These are phyloP conservation scores for Cryptococcus sp. DNA, from an alignment of 1,284 basidiomycete genomes.

Conservation along the genomic window DNA sequence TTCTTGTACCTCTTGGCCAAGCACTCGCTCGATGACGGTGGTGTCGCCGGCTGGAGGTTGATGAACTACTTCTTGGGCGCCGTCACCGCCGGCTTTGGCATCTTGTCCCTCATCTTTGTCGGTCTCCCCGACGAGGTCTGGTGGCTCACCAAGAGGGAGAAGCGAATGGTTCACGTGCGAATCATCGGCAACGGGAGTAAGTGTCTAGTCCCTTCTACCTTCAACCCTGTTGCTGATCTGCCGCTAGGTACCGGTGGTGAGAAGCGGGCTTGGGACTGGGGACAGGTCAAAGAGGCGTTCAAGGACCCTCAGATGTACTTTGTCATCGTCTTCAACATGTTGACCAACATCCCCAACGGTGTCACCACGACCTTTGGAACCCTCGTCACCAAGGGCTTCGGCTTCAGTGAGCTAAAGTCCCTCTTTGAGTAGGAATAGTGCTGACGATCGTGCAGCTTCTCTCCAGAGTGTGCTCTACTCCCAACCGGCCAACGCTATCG, in stretches of 20 bases:
- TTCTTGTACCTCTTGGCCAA: conserved; percentile 31
- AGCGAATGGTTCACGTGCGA: conserved; percentile 39
- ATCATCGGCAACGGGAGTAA: conserved; percentile 29
- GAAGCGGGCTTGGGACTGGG: conserved; percentile 27
- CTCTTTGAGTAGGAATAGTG: too few relatives aligned
- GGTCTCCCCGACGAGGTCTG: conserved; percentile 36
- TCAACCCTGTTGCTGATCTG: not conserved
- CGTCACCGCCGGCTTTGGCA: conserved; percentile 24
- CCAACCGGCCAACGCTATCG: conserved; percentile 28
- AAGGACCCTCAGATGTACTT: conserved; percentile 33
- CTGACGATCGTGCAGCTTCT: not conserved
- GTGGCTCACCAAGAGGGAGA: conserved; percentile 35
- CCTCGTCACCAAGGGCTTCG: conserved; percentile 27
- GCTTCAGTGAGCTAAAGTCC: conserved; percentile 16
- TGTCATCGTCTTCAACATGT: conserved; percentile 26
- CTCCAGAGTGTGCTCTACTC: conserved; percentile 30
- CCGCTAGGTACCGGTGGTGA: conserved; percentile 23
- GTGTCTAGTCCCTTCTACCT: not conserved
- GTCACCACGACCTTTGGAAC: conserved; percentile 18
- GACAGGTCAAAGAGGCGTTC: conserved; percentile 31
- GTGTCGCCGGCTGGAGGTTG: conserved; percentile 29
- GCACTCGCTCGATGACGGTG: conserved; percentile 15
- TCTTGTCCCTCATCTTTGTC: conserved; percentile 31
- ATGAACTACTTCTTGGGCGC: conserved; percentile 41
- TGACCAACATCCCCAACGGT: conserved; percentile 33